Evolutionary conservation across 2,329 filamentous ascomycete species (phyloP).

Genomic region (Talaromyces sp.): DNA sequence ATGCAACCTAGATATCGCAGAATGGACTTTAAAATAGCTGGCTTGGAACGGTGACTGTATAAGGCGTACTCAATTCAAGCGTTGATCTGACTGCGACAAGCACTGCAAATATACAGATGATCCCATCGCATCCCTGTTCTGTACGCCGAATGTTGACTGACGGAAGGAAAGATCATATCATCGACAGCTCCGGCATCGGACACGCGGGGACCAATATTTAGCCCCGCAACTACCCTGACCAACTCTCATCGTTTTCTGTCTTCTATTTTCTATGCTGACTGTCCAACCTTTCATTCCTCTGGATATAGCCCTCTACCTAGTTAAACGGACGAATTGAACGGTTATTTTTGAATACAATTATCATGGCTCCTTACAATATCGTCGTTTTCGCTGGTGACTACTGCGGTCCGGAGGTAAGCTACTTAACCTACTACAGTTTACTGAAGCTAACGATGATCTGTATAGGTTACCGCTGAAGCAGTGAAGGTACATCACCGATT

Average conservation of each 20-base stretch:
- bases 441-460: slow-evolving; percentile 15
- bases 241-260: background rate
- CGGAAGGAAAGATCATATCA: background rate
- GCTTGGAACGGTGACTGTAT: too few species aligned
- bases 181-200: slow-evolving; percentile 12
- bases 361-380: slow-evolving; percentile 68
- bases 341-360: slow-evolving; percentile 18
- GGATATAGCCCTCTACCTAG: background rate
- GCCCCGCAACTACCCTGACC: slow-evolving; percentile 3
- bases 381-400: slow-evolving; percentile 81
- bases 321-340: background rate
- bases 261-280: background rate
- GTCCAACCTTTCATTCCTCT: background rate
- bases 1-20: too few species aligned
- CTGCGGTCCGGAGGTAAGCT: slow-evolving; percentile 73
- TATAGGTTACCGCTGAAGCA: slow-evolving; percentile 72
- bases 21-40: too few species aligned
- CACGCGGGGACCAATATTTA: slow-evolving; percentile 1
- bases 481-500: slow-evolving; percentile 60
- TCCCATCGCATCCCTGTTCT: too few species aligned
- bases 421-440: background rate
- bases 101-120: too few species aligned
- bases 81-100: too few species aligned
- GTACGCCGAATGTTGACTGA: background rate
- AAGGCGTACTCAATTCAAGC: too few species aligned